These are phyloP conservation scores for Rhododendron molle DNA, from an alignment of 148 eudicot genomes.

Conservation along the genomic window DNA sequence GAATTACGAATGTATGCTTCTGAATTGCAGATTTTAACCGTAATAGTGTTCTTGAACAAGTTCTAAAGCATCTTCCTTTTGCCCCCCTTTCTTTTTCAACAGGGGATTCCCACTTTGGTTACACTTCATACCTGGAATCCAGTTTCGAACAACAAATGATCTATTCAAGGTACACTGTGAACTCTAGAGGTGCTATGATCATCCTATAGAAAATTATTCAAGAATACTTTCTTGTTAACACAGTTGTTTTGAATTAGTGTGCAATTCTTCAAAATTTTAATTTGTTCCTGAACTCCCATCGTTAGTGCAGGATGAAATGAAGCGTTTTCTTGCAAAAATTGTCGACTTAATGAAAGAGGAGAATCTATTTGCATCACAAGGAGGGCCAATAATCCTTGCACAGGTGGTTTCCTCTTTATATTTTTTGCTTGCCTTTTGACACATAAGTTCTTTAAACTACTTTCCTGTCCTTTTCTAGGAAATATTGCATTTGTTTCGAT, in stretches of 20 bases:
- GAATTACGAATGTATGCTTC: not conserved
- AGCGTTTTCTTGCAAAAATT: slow-evolving; percentile 38
- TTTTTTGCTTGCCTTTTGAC: not conserved
- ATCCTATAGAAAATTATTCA: not conserved
- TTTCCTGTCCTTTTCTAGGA: not conserved
- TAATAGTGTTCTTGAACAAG: not conserved
- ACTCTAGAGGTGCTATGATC: not conserved
- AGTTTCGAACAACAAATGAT: slow-evolving; percentile 40
- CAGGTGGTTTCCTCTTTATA: slow-evolving; percentile 26
- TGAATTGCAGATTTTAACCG: not conserved
- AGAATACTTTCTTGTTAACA: not conserved
- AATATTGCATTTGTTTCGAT: not conserved
- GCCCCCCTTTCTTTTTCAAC: not conserved
- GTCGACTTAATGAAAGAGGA: slow-evolving; percentile 45
- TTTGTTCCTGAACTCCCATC: not conserved
- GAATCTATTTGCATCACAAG: slow-evolving; percentile 52
- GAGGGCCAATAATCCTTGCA: slow-evolving; percentile 48
- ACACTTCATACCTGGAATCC: slow-evolving; percentile 48
- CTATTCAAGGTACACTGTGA: slow-evolving; percentile 31
- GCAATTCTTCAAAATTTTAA: not conserved
- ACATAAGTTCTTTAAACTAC: not conserved
- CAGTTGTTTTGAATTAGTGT: not conserved
- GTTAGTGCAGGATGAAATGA: slow-evolving; percentile 39
- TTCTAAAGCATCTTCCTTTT: not conserved
- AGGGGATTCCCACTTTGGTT: slow-evolving; percentile 59